Evolutionary conservation across 192 early-diverging fungal genomes (phyloP), one percentile per base, ranked within the genome.

Genomic region (Coemansia sp.): DNA sequence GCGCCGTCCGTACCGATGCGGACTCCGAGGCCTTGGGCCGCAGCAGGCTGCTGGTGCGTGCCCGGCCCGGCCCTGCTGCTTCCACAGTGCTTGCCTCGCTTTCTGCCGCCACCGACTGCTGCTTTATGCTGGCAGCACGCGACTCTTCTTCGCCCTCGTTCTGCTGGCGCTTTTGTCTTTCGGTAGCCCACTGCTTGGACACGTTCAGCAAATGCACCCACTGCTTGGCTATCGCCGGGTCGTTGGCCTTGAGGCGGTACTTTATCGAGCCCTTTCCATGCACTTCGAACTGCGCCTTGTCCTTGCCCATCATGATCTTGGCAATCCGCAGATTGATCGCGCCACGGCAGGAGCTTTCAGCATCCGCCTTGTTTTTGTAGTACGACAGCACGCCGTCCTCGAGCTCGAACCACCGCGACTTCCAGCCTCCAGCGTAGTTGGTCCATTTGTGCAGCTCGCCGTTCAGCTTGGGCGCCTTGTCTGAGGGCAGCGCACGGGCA

Each of bases 381-480:
- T 93, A 93, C 1, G 87, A 88, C n/a, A 91, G 66, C 15, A 84
- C 86, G 34, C 90, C 87, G 39, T 87, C 78, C 40, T 91, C 89
- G 1, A 93, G 79, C 8, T 88, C 88, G 63, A 92, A 92, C 81
- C 88, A 92, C 30, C 90, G 76, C 37, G 78, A 64, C 57, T 89
- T 86, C 80, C 88, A 93, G 38, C 92, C 90, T 40, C 81, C 66
- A 10, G 88, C 84, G 67, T 89, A 90, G 76, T 93, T 93, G 51
- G 87, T 90, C 90, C 90, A 93, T 63, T 93, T 93, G 66, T 82
- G 63, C 42, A 93, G 81, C 31, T 60, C 51, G 51, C 70, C 69
- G 36, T 66, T 69, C 45, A 72, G 49, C 40, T 72, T 73, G 9
- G 89, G 89, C 26, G 87, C 75, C 23, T 74, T 71, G 16, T 81